Base-by-base conservation (phyloP, 192 early-diverging fungal genomes). In the Backusella morwellensis region DNA sequence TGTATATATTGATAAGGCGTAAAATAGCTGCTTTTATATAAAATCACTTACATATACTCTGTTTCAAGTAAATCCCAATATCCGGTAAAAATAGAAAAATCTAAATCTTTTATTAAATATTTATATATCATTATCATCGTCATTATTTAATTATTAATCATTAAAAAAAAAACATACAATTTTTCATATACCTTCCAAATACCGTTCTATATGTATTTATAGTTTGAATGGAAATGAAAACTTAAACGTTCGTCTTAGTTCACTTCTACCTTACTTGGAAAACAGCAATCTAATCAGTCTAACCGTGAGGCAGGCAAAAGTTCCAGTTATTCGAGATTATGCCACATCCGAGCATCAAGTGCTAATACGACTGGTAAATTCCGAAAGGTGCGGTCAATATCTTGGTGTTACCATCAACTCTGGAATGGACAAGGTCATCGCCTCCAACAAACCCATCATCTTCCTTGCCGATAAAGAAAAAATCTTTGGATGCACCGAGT, bases 401-500 rank as follows among this genome's bases (percentile, higher is more conserved):
- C 29, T 47, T 40, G 70, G 47, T 44, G 26, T 23, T 11, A 26
- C 5, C 21, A 73, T 50, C 29, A 72, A 41, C 34, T 40, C 19
- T 29, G 47, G 14, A 15, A 35, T n/a, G 4, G 17, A 0, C 32
- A 44, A 4, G 29, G 50, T 14, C 3, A 63, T 63, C 56, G 2
- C 56, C 21, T 4, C 21, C 21, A 35, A 44, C 6, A 29, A 19
- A 15, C 32, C 38, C 3, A 52, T 54, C 2, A 17, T 42, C 26
- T 47, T 78, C 14, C 26, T 78, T 6, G 44, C 9, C 0, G 41
- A 67, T 47, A 59, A 73, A 17, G 41, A 72, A 26, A 59, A 29
- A 1, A 69, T 76, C 1, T 52, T 50, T 35, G 88, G 83, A 14
- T 89, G 88, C 66, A 73, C 56, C 6, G 72, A 70, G 1, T 89